Evolutionary conservation across 257 asterid species (phyloP), one percentile per base, ranked within the genome.

Genomic region (Forsythia viridissima): DNA sequence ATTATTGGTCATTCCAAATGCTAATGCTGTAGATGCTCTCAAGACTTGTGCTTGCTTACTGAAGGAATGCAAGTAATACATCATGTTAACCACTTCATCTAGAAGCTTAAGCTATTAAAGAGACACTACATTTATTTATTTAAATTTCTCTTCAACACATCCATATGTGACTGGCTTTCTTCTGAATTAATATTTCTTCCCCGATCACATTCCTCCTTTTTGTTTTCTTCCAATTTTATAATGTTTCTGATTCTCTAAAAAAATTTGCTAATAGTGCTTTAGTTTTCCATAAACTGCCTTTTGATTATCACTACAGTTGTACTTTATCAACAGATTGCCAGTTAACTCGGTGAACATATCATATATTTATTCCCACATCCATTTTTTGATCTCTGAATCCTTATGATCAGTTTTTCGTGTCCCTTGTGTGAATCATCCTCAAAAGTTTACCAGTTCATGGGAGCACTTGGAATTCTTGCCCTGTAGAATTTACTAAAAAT

Each of bases 21-120:
- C 97, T 52, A 92, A 90, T 84, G 99, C 99, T 24, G 91, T 84
- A 36, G 99, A 96, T 88, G 96, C 99, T 80, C 87, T 95, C 16
- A 95, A 93, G 87, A 91, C 97, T 37, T 90, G 96, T 77, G 39
- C 92, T 44, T 95, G 99, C 91, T 92, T 95, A 71, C 80, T 95
- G 68, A 95, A 88, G 87, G 98, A 93, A 77, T 95, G 99, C 96
- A 93, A 97, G 99, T 93, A 91, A n/a, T 15, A 5, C 15, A 30
- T 68, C 44, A 30, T 57, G 30, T 18, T 57, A 55, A 55, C 12
- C 11, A 11, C 52, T 11, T 11, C 18, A 44, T 44, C 52, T 3
- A 46, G 3, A 46, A 46, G 55, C 1, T 46, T 12, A 12, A 46
- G 5, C 13, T 12, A 46, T 46, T 46, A 46, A 6, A 46, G 55